A percentile compares a stretch with the other conserved stretches of the same genome.
Evolutionary conservation across 371 early-diverging fungal genomes (phyloP).

Genomic region (Batrachochytrium dendrobatidis): DNA sequence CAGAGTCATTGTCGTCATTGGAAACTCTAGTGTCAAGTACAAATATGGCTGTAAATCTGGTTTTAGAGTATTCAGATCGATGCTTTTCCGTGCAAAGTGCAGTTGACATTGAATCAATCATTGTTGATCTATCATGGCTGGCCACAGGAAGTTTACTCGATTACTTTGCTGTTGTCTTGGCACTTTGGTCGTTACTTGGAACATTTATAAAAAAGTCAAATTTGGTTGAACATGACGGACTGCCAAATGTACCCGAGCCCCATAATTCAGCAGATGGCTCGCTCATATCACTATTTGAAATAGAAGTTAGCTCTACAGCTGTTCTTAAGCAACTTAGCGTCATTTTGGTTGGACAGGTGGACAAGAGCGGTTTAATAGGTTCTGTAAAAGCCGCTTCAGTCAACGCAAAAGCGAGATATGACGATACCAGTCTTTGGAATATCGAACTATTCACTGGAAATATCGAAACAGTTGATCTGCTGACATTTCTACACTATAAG

Average conservation of each 20-base stretch:
- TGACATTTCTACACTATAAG: not conserved
- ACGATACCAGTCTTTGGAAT: not conserved
- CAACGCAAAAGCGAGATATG: not conserved
- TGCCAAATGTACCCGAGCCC: not conserved
- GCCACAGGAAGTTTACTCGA: not conserved
- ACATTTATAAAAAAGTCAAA: not conserved
- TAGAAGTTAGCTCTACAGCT: not conserved
- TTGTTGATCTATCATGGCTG: not conserved
- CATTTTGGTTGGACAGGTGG: slow-evolving; percentile 4
- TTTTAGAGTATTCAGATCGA: not conserved
- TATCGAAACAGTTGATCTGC: not conserved
- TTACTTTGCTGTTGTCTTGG: not conserved
- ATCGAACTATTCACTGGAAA: not conserved
- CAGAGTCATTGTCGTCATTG: too few relatives aligned
- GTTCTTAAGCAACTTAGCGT: slow-evolving; percentile 9
- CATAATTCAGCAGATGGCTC: not conserved
- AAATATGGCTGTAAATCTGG: not conserved
- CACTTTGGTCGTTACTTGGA: not conserved
- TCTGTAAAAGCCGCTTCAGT: not conserved
- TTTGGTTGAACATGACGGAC: not conserved
- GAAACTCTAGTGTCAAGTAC: not conserved
- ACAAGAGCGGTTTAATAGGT: not conserved
- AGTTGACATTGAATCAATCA: not conserved
- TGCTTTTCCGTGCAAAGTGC: not conserved
- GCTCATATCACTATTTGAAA: not conserved